Evolutionary conservation across 2,329 filamentous ascomycete genomes (phyloP).

Genomic region (Penicillium sp.): DNA sequence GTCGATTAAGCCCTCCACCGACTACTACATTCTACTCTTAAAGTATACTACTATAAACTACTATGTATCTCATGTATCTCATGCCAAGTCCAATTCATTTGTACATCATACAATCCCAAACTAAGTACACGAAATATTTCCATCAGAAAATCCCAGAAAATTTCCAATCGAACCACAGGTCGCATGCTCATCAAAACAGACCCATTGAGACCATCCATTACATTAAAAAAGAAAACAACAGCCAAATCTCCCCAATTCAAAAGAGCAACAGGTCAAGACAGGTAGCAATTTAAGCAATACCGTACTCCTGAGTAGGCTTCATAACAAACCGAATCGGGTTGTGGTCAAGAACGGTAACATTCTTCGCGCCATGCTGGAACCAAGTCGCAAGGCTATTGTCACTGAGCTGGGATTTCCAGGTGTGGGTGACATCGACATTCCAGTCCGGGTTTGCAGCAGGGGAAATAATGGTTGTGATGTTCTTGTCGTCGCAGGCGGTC

Average conservation of each 20-base stretch:
- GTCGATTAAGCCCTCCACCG: not conserved
- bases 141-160: not conserved
- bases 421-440: conserved; percentile 31
- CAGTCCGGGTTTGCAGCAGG: conserved; percentile 23
- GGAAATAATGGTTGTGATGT: conserved; percentile 24
- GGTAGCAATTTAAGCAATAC: conserved; percentile 1
- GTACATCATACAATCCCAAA: conserved; percentile 3
- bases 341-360: conserved; percentile 6
- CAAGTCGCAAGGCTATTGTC: conserved; percentile 12
- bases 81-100: not conserved
- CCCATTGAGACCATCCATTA: not conserved
- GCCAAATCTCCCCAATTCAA: not conserved
- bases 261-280: not conserved
- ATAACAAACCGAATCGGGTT: conserved; percentile 3
- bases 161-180: conserved; percentile 1
- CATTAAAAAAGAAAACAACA: conserved; percentile 1
- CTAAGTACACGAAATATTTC: conserved; percentile 2
- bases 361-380: conserved; percentile 6
- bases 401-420: conserved; percentile 23
- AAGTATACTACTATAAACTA: too few species aligned
- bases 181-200: not conserved
- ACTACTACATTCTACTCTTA: too few species aligned
- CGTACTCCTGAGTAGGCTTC: conserved; percentile 11
- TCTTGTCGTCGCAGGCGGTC: conserved; percentile 29
- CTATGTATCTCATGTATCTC: not conserved